Base-by-base conservation (phyloP, 108 stramenopile genomes). In the Nitzschia sp. region DNA sequence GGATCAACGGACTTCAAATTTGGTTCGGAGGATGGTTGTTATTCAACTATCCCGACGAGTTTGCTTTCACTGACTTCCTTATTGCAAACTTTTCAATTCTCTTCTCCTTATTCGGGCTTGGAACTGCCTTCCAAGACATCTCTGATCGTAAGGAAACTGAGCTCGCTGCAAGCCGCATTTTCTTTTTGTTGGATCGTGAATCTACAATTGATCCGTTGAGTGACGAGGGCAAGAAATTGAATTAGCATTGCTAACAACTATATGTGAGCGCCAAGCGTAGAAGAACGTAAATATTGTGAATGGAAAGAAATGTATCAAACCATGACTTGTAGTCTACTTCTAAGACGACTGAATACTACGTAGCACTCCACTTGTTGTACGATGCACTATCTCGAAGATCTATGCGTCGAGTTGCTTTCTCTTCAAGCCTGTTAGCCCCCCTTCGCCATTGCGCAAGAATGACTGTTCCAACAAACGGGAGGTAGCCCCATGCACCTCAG, bases 1-100 rank as follows among this genome's bases (percentile, higher is more conserved):
- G 79, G 73, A 67, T 69, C 19, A 44, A 62, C 14, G 76, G 69
- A 10, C 46, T 86, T 17, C 51, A 73, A 62, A 80, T 84, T 56
- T 84, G 88, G 84, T 85, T 67, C 73, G 89, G 86, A 46, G 80
- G 77, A 14, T 82, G 61, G 53, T 61, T 86, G n/a, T 69, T 89
- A 0, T 26, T 57, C 26, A 71, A 52, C 44, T 73, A 74, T 38
- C 67, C 72, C 21, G 77, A 66, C 12, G 53, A 63, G 10, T 85
- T 60, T 39, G 46, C 52, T 22, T 86, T 79, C 59, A 70, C 61
- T 7, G 81, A 86, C 40, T 83, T 85, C 43, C 54, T 84, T 38
- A 83, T 85, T 58, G 63, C 81, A 34, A 85, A 86, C 59, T 84
- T 91, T 44, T 46, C 80, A 10, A 58, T 88, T 3, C 37, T 91